Evolutionary conservation across 2,329 filamentous ascomycete genomes (phyloP).

Genomic region (Elsinoe australis): DNA sequence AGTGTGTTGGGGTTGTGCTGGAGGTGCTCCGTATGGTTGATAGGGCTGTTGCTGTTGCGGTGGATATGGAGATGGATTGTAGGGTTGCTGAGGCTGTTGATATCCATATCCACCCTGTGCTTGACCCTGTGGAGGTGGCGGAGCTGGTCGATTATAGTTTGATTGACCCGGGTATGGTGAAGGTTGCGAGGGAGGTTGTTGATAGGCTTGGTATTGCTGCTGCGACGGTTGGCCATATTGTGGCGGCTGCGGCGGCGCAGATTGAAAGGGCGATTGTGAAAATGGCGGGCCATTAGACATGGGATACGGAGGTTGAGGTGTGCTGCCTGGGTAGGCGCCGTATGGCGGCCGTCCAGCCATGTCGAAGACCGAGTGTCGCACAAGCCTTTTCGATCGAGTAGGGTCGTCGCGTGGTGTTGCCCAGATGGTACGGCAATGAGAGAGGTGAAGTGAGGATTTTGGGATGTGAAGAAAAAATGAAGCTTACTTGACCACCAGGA

Average conservation of each 20-base stretch:
- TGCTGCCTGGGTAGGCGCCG: constrained; percentile 23
- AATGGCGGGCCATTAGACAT: constrained; percentile 34
- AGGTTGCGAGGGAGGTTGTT: constrained; percentile 30
- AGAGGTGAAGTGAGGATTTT: not conserved
- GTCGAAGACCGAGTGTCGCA: constrained; percentile 25
- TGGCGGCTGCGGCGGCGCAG: constrained; percentile 19
- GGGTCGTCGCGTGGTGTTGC: constrained; percentile 5
- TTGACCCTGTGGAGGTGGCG: constrained; percentile 28
- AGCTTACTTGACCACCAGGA: constrained; percentile 18
- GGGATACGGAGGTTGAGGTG: constrained; percentile 35
- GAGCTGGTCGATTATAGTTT: constrained; percentile 32
- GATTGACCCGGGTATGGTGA: constrained; percentile 17
- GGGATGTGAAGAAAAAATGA: constrained; percentile 1
- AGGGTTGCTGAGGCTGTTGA: constrained; percentile 20
- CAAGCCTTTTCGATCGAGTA: not conserved
- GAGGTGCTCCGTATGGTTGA: constrained; percentile 19
- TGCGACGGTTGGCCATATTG: constrained; percentile 30
- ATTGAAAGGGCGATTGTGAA: constrained; percentile 23
- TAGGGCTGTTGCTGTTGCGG: constrained; percentile 21
- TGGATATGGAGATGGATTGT: constrained; percentile 6
- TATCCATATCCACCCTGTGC: constrained; percentile 21
- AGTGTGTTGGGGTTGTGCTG: not conserved
- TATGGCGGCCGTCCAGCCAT: constrained; percentile 15
- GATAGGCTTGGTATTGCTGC: constrained; percentile 24
- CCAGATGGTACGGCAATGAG: not conserved